Base-by-base conservation (phyloP, 441 rosid species). In the Bruguiera hainesii region DNA sequence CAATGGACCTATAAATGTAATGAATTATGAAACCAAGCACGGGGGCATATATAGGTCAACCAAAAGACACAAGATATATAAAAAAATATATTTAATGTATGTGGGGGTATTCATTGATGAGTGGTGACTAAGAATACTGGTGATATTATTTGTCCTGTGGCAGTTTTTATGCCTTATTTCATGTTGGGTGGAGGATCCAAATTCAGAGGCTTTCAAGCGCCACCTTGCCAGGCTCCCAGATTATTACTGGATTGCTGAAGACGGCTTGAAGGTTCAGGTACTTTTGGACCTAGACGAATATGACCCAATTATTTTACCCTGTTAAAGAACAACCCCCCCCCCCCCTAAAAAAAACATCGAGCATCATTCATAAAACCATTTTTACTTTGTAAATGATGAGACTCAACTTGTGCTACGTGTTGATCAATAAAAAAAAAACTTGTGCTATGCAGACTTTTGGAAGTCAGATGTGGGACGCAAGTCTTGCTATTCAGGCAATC, bases 231-330 rank as follows among this genome's bases (percentile, higher is more conserved):
- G 97, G 76, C 70, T 93, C 60, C 61, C 79, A 76, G 97, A 90
- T 73, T 84, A 76, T 61, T 65, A 88, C 58, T 93, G 98, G 98
- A 3, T 93, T 77, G 97, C 98, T 58, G 98, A 93, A 83, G 98
- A 93, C 82, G 97, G 97, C 69, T 84, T 90, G 96, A 93, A 93
- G 84, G 78, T 87, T 88, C 91, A 88, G 97, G 97, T 86, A 33
- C 37, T 33, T 30, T 30, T 30, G 33, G 37, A 6, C 37, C 7
- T 6, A 33, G 37, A 33, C 7, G 37, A 5, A 33, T 6, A 7
- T 33, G 37, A 6, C 37, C 37, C 37, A 33, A 33, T 6, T 33
- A 7, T 33, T 33, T 33, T 33, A 33, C 37, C 0, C 37, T 33
- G 7, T 33, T 33, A 5, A 33, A 6, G 33, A 3, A 30, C 33